A percentile compares a stretch with the other conserved stretches of the same genome.
Evolutionary conservation across 345 rosid genomes (phyloP).

Genomic region (Excoecaria agallocha): DNA sequence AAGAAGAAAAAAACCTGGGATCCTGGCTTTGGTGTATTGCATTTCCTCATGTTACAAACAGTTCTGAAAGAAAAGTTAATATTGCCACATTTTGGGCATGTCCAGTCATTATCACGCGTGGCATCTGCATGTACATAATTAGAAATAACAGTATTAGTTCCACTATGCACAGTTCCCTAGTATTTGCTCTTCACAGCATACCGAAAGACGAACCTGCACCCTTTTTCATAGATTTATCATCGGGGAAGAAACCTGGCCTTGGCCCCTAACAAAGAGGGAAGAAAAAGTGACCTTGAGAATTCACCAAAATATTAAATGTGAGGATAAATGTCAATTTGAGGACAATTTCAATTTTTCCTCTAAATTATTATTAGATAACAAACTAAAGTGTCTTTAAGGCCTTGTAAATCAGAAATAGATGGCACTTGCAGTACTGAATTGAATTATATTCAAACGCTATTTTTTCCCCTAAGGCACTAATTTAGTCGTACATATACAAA

Average conservation of each 20-base stretch:
- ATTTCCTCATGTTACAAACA: conserved; percentile 98
- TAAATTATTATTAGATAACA: background rate
- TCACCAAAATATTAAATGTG: background rate
- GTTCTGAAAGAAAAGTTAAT: conserved; percentile 91
- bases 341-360: background rate
- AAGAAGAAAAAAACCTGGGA: conserved; percentile 62
- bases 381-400: background rate
- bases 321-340: background rate
- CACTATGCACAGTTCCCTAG: background rate
- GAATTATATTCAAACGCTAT: background rate
- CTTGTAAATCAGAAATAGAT: background rate
- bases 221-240: conserved; percentile 68
- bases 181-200: background rate
- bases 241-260: conserved; percentile 79
- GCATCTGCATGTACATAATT: conserved; percentile 45
- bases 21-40: conserved; percentile 97
- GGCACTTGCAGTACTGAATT: background rate
- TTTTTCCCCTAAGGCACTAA: no score
- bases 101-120: conserved; percentile 91
- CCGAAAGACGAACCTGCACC: conserved; percentile 41
- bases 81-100: conserved; percentile 96
- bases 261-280: conserved; percentile 55
- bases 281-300: conserved; percentile 8
- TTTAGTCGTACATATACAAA: no score
- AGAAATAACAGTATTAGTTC: conserved; percentile 12